A percentile compares a stretch with the other conserved stretches of the same genome.
Conservation (phyloP, 495 filamentous ascomycete species). For the Tuber magnatum region DNA sequence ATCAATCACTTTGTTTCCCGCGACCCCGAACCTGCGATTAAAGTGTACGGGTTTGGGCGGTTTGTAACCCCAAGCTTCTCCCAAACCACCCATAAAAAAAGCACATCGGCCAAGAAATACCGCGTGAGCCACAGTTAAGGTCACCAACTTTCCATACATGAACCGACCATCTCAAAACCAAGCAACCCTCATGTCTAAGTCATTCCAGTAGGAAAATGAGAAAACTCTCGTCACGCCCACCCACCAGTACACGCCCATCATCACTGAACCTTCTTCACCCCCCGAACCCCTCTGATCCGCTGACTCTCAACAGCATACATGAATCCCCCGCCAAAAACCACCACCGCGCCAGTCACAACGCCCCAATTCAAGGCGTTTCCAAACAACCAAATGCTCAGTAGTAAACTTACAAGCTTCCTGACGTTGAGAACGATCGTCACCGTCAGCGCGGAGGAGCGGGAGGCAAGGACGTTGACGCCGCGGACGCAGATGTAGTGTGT, state of each 20-base stretch:
- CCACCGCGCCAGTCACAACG: slow-evolving; percentile 68
- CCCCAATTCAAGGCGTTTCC: slow-evolving; percentile 69
- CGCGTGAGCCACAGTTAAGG: background rate
- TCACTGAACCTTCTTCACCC: slow-evolving; percentile 26
- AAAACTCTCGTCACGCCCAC: background rate
- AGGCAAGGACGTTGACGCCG: slow-evolving; percentile 83
- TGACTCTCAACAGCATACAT: slow-evolving; percentile 74
- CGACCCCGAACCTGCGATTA: too few species aligned
- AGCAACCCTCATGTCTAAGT: background rate
- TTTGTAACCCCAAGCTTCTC: background rate
- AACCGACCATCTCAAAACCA: background rate
- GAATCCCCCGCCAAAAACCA: slow-evolving; percentile 83
- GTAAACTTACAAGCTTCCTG: slow-evolving; percentile 81
- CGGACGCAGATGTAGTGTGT: slow-evolving; percentile 94
- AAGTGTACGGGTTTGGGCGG: too few species aligned
- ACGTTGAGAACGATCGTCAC: slow-evolving; percentile 95
- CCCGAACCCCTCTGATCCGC: slow-evolving; percentile 40
- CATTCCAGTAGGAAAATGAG: background rate
- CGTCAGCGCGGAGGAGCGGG: slow-evolving; percentile 78
- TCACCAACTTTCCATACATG: background rate
- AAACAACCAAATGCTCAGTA: slow-evolving; percentile 88
- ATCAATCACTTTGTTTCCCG: too few species aligned
- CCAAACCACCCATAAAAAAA: background rate
- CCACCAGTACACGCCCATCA: background rate
- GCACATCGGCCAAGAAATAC: background rate